Evolutionary conservation across 2,329 filamentous ascomycete genomes (phyloP).

Genomic region (Verruconis gallopava): DNA sequence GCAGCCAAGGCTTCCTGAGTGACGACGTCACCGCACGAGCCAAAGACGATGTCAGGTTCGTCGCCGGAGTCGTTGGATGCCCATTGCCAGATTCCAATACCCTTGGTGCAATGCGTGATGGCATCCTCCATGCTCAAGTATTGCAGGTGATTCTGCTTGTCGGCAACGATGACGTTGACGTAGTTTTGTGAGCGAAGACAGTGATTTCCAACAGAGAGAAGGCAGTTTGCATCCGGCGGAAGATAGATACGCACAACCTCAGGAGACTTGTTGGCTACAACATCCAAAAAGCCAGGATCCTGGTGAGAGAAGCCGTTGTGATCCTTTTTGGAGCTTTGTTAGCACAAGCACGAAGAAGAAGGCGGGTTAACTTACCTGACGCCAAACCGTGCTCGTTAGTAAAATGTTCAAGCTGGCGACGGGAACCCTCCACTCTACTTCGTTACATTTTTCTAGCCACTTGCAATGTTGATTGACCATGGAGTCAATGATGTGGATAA

Average conservation of each 20-base stretch:
- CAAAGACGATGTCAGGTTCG: conserved; percentile 66
- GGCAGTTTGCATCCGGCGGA: conserved; percentile 65
- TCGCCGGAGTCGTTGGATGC: conserved; percentile 56
- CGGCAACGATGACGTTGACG: conserved; percentile 67
- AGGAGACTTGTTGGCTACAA: conserved; percentile 67
- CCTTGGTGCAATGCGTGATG: conserved; percentile 64
- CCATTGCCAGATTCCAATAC: conserved; percentile 64
- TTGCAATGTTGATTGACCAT: conserved; percentile 84
- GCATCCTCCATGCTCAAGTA: conserved; percentile 63
- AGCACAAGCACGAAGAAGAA: conserved; percentile 30
- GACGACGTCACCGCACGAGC: conserved; percentile 59
- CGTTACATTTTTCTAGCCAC: conserved; percentile 71
- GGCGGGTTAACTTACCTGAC: conserved; percentile 19
- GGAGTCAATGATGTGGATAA: conserved; percentile 71
- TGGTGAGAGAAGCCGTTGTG: conserved; percentile 78
- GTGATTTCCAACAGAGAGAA: conserved; percentile 64
- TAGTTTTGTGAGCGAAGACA: conserved; percentile 63
- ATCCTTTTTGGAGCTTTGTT: conserved; percentile 44
- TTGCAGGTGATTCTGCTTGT: conserved; percentile 69
- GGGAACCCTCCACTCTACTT: conserved; percentile 64
- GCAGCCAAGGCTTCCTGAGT: conserved; percentile 65
- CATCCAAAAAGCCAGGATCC: conserved; percentile 67
- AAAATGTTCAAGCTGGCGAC: conserved; percentile 68
- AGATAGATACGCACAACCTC: conserved; percentile 72
- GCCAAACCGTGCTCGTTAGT: conserved; percentile 65